A percentile compares a stretch with the other conserved stretches of the same genome.
phyloP scores from a whole-genome alignment of 371 early-diverging fungal genomes.

The Mucor mucedo region DNA sequence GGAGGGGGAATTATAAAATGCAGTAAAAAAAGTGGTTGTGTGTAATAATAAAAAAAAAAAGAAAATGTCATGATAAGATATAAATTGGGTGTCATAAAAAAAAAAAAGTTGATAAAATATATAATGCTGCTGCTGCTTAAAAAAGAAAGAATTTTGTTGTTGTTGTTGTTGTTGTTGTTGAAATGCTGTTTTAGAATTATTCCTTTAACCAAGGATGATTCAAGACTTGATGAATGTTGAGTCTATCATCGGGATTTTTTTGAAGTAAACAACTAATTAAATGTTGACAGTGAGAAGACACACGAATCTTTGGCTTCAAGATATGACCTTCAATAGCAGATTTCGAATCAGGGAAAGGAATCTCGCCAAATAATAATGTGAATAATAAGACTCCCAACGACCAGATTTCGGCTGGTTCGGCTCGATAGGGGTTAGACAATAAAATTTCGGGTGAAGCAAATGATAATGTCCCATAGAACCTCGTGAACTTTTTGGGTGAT shows the following conservation, averaged over 20 bases:
- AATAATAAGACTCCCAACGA: constrained; percentile 78
- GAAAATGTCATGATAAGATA: not conserved
- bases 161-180: constrained; percentile 6
- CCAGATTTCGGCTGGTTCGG: constrained; percentile 87
- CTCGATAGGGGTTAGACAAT: constrained; percentile 68
- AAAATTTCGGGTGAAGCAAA: constrained; percentile 88
- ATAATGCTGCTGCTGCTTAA: too few species aligned
- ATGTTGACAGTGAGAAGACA: constrained; percentile 62
- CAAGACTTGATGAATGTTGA: constrained; percentile 66
- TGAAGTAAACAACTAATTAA: constrained; percentile 70
- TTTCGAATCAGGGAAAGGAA: constrained; percentile 69
- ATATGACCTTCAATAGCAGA: constrained; percentile 58
- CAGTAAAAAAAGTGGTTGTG: not conserved
- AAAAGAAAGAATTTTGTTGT: too few species aligned
- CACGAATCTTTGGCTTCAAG: constrained; percentile 44
- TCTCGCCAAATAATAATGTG: constrained; percentile 76
- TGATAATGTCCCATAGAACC: constrained; percentile 53
- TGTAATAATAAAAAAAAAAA: too few species aligned
- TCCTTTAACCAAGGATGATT: constrained; percentile 67
- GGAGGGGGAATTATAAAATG: not conserved
- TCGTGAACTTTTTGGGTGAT: constrained; percentile 29
- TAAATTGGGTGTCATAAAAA: not conserved
- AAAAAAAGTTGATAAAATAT: too few species aligned
- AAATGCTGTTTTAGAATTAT: not conserved
- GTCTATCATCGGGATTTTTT: constrained; percentile 61